Conservation (phyloP, 2,329 filamentous ascomycete genomes). For the Colletotrichum gloeosporioides region DNA sequence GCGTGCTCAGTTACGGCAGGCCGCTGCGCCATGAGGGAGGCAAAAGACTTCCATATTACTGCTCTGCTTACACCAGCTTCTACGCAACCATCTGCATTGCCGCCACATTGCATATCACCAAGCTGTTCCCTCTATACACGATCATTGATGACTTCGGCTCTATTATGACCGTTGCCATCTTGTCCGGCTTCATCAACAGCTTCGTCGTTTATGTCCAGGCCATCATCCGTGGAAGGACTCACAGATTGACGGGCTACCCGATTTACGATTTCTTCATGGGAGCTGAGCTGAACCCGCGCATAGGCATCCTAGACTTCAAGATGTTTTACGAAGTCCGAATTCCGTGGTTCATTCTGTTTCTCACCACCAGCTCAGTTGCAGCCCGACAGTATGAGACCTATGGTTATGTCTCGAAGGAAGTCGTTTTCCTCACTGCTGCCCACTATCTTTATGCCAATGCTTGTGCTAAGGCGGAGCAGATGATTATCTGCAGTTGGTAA, state of each 20-base stretch:
- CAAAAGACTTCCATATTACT: conserved; percentile 92
- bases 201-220: conserved; percentile 88
- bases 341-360: conserved; percentile 89
- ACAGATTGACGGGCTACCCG: conserved; percentile 88
- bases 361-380: conserved; percentile 77
- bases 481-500: conserved; percentile 82
- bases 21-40: conserved; percentile 81
- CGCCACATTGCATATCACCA: conserved; percentile 76
- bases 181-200: conserved; percentile 85
- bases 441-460: conserved; percentile 93
- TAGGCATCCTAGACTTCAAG: conserved; percentile 89
- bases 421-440: conserved; percentile 83
- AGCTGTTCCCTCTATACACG: conserved; percentile 87
- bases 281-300: conserved; percentile 84
- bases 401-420: conserved; percentile 84
- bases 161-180: conserved; percentile 89
- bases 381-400: conserved; percentile 84
- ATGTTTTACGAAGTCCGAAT: conserved; percentile 96
- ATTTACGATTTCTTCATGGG: conserved; percentile 96
- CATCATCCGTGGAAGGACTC: conserved; percentile 77
- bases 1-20: conserved; percentile 87
- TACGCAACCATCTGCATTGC: conserved; percentile 82
- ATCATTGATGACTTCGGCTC: conserved; percentile 95
- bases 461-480: conserved; percentile 89
- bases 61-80: conserved; percentile 86